Conservation (phyloP, 495 filamentous ascomycete species). For the Massariosphaeria phaeospora region DNA sequence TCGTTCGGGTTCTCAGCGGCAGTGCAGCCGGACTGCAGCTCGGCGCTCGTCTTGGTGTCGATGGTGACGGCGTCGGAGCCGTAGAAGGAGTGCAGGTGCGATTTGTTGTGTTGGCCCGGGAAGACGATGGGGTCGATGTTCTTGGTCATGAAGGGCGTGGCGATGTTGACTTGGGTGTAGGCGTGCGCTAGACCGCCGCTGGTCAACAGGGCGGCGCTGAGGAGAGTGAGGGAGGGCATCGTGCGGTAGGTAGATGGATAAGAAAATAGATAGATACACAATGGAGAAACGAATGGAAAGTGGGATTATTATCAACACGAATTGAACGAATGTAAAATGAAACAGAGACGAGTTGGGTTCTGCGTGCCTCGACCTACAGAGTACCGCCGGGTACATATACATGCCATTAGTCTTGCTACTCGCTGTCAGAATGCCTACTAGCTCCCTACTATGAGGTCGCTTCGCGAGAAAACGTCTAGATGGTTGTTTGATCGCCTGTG, state of each 20-base stretch:
- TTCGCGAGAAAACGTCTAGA: no score
- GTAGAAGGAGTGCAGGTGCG: constrained; percentile 37
- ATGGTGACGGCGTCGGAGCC: constrained; percentile 37
- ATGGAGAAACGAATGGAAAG: constrained; percentile 1
- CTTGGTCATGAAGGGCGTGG: constrained; percentile 37
- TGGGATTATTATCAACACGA: not conserved
- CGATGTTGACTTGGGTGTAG: constrained; percentile 32
- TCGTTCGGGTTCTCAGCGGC: constrained; percentile 37
- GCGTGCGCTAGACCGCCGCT: constrained; percentile 22
- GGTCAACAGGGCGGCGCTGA: constrained; percentile 16
- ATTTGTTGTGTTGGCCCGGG: constrained; percentile 34
- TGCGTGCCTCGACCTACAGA: no score
- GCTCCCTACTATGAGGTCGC: no score
- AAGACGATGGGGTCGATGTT: constrained; percentile 40
- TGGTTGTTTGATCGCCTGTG: no score
- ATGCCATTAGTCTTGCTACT: no score
- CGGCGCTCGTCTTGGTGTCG: constrained; percentile 29
- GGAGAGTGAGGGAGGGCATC: constrained; percentile 19
- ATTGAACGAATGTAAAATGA: not conserved
- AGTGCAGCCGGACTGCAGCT: constrained; percentile 35
- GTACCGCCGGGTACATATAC: no score
- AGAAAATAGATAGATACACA: not conserved
- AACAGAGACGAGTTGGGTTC: no score
- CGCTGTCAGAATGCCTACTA: no score
- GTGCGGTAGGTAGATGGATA: constrained; percentile 1